Base-by-base conservation (phyloP, 805 yeast genomes). In the Ogataea methylovora region DNA sequence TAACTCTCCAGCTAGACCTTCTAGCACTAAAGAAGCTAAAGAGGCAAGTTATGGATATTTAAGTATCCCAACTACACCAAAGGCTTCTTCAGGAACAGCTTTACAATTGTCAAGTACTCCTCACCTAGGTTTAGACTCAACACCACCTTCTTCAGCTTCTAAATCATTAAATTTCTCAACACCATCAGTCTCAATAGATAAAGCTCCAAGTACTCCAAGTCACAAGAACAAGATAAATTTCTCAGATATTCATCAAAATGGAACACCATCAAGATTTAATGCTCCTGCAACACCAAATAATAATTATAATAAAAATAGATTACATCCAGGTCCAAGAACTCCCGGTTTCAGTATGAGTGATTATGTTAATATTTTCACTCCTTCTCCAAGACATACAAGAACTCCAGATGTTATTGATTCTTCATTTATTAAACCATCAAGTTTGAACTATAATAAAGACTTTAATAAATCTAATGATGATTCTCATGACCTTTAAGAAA, bases 341-440 rank as follows among this genome's bases (percentile, higher is more conserved):
- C 81, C 81, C 1, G 82, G 80, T 5, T 84, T 84, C 61, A 84
- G 84, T 55, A 75, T 84, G 78, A 79, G 76, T 51, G 95, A 84
- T 52, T 84, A 83, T 52, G 81, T 85, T 25, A 81, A 84, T 51
- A 68, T 82, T 42, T 79, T 79, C 51, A 77, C 88, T 1, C 92
- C 92, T 3, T 76, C 84, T 8, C 83, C 83, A 17, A 44, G 63
- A n/a, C 53, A 46, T 20, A 37, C 51, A 6, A 51, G 60, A 29
- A 63, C 69, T 0, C 69, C 69, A 3, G 67, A 56, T 36, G 33
- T 30, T 24, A n/a, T n/a, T n/a, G n/a, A 7, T 9, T 20, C 22
- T 20, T 7, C 22, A 20, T 20, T 20, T 20, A 6, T 24, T 16
- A n/a, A 26, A 26, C 22, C 22, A 20, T 20, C 9, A 20, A 6